A percentile compares a stretch with the other conserved stretches of the same genome.
These are phyloP conservation scores for Mycena venus DNA, from an alignment of 768 basidiomycete species.

Conservation along the genomic window DNA sequence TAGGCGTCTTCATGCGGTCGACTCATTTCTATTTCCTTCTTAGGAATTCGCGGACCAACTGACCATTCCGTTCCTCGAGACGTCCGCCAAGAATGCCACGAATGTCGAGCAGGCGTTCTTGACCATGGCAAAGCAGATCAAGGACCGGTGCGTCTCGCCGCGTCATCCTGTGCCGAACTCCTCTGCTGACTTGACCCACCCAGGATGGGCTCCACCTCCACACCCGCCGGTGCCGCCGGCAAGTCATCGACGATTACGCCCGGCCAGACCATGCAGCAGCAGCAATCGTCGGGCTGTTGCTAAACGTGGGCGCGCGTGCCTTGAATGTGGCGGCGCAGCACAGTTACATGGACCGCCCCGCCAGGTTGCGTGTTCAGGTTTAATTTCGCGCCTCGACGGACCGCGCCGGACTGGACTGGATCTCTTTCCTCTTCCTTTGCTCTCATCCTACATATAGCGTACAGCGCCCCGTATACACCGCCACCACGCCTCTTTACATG, in stretches of 20 bases:
- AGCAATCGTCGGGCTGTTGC: slow-evolving; percentile 71
- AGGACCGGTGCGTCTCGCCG: slow-evolving; percentile 31
- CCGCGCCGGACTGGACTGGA: slow-evolving; percentile 32
- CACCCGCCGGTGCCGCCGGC: slow-evolving; percentile 60
- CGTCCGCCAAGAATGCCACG: slow-evolving; percentile 96
- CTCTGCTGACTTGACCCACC: neutral
- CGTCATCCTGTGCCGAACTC: neutral
- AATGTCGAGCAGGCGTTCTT: slow-evolving; percentile 99
- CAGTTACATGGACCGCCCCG: neutral
- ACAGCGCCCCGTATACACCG: slow-evolving; percentile 38
- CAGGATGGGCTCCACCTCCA: slow-evolving; percentile 76
- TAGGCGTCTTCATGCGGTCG: neutral
- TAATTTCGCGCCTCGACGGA: slow-evolving; percentile 27
- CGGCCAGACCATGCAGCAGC: slow-evolving; percentile 72
- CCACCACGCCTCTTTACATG: slow-evolving; percentile 34
- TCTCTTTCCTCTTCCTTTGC: slow-evolving; percentile 26
- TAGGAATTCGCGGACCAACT: slow-evolving; percentile 93
- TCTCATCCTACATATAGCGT: slow-evolving; percentile 38
- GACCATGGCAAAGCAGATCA: slow-evolving; percentile 88
- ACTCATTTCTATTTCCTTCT: neutral
- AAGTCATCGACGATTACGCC: slow-evolving; percentile 75
- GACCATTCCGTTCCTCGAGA: slow-evolving; percentile 98
- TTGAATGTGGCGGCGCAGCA: slow-evolving; percentile 15
- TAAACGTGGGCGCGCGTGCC: slow-evolving; percentile 45
- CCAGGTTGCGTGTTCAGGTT: slow-evolving; percentile 13